Conservation (phyloP, 441 rosid species). For the Omphalea diandra region DNA sequence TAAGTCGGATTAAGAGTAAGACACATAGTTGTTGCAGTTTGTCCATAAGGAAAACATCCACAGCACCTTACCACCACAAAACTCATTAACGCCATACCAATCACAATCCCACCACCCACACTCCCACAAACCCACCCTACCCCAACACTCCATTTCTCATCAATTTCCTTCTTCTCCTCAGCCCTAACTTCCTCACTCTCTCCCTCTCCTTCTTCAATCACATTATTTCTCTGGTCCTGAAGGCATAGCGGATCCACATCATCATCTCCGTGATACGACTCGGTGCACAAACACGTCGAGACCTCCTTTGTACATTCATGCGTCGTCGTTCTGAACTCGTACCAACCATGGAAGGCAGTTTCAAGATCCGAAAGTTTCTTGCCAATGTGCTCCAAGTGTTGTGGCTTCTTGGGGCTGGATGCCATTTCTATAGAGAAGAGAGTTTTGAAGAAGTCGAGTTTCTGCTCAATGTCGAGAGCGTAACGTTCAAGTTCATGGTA, state of each 20-base stretch:
- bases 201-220: background rate
- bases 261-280: conserved; percentile 36
- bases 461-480: conserved; percentile 37
- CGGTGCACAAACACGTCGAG: conserved; percentile 43
- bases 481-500: conserved; percentile 11
- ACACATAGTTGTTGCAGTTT: background rate
- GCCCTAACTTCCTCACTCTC: background rate
- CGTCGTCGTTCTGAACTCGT: background rate
- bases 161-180: conserved; percentile 2
- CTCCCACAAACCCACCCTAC: conserved; percentile 17
- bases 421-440: conserved; percentile 51
- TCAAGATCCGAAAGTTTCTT: conserved; percentile 34
- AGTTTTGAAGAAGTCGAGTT: conserved; percentile 43
- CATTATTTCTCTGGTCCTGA: no score
- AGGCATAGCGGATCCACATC: conserved; percentile 9
- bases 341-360: conserved; percentile 31
- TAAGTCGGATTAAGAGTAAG: conserved; percentile 45
- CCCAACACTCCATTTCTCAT: background rate
- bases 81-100: conserved; percentile 38
- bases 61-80: conserved; percentile 25
- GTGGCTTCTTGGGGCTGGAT: conserved; percentile 34
- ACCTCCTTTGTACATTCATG: conserved; percentile 16
- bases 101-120: conserved; percentile 33
- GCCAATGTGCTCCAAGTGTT: conserved; percentile 32
- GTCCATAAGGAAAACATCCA: conserved; percentile 22